These are phyloP conservation scores for Spathaspora hagerdaliae DNA, from an alignment of 805 yeast species.

Conservation along the genomic window DNA sequence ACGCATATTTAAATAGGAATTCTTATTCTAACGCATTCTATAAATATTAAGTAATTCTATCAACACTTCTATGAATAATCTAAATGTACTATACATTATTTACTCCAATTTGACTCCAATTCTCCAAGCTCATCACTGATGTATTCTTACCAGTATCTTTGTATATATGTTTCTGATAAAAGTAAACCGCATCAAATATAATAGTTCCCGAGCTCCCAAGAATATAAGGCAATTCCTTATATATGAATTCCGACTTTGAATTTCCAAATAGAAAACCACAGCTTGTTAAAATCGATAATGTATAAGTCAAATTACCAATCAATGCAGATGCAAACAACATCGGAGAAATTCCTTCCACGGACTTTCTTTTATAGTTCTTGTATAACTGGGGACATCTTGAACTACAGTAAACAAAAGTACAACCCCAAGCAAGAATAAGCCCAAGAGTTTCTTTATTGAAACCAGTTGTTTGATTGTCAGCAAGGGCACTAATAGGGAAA, in stretches of 20 bases:
- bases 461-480: not conserved
- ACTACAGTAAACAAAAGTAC: conserved; percentile 68
- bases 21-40: too few species aligned
- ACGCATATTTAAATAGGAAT: too few species aligned
- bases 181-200: conserved; percentile 66
- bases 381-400: conserved; percentile 83
- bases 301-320: conserved; percentile 72
- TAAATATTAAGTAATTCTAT: too few species aligned
- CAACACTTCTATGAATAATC: too few species aligned
- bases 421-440: conserved; percentile 63
- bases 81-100: not conserved
- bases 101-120: conserved; percentile 11
- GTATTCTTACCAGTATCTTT: conserved; percentile 18
- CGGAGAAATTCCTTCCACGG: conserved; percentile 85
- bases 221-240: conserved; percentile 74
- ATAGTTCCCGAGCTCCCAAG: conserved; percentile 86
- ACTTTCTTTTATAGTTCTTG: conserved; percentile 72
- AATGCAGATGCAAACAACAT: conserved; percentile 75
- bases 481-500: conserved; percentile 5
- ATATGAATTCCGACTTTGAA: conserved; percentile 42
- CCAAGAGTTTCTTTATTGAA: conserved; percentile 11
- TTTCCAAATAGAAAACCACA: conserved; percentile 42
- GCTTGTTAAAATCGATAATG: conserved; percentile 67
- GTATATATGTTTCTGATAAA: conserved; percentile 52
- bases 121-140: conserved; percentile 15